Evolutionary conservation across 768 basidiomycete species (phyloP), one percentile per base, ranked within the genome.

Genomic region (Leccinum fibrillosum): DNA sequence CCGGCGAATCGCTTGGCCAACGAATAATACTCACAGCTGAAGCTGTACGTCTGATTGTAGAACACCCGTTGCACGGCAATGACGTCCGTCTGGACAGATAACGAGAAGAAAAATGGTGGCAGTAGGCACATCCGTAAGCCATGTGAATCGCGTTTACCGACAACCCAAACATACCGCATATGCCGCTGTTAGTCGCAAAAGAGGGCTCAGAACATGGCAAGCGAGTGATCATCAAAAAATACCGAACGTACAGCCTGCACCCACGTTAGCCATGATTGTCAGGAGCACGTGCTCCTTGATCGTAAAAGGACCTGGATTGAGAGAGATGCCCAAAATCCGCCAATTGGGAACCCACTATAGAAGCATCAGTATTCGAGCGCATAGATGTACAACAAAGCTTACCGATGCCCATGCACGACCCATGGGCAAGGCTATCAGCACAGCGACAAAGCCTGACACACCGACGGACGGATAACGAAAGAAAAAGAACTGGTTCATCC

Each of bases 401-500:
- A 72, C 71, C 51, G 64, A 60, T n/a, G 88, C 88, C 81, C 86
- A 88, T 1, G 77, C 71, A 23, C 86, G 80, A 25, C 89, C 88
- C 5, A 88, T 59, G 0, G 90, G 90, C 63, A 90, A 86, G 5
- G 82, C 81, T 7, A 92, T 65, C 15, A 93, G 74, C 61, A 89
- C 85, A 0, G 88, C 86, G n/a, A 90, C 85, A 56, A 88, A 78
- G 76, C 67, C 64, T 48, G 66, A 72, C 56, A 80, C 54, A 11
- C 21, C 19, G 48, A 76, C 71, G 15, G 76, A 72, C 4, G 88
- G 88, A 65, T 82, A 89, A 28, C 88, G 82, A 62, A 89, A 82
- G 70, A 80, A 86, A 72, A 90, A 89, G 74, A 89, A 90, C 64
- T 89, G 88, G 71, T 90, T 90, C 76, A 90, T 77, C 45, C 88